A percentile compares a stretch with the other conserved stretches of the same genome.
phyloP scores from a whole-genome alignment of 2,329 filamentous ascomycete species.

The Penicillium brevicompactum region DNA sequence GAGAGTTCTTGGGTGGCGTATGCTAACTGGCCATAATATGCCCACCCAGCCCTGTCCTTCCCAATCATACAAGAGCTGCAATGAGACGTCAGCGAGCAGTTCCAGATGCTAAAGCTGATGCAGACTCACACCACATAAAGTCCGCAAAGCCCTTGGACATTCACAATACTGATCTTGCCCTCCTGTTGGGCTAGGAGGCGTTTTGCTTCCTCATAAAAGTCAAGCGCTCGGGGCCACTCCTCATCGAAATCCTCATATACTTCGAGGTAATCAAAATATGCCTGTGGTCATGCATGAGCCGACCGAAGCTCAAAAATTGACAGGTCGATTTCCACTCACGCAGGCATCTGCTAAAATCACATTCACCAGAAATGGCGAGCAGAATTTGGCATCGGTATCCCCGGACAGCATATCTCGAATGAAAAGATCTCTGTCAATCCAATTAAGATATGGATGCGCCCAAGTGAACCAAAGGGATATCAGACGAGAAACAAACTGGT shows the following conservation, averaged over 20 bases:
- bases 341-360: constrained; percentile 35
- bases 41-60: constrained; percentile 34
- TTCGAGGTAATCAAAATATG: constrained; percentile 31
- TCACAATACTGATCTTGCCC: constrained; percentile 31
- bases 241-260: constrained; percentile 22
- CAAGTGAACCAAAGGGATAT: constrained; percentile 36
- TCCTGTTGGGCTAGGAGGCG: constrained; percentile 32
- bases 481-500: constrained; percentile 35
- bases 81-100: not conserved
- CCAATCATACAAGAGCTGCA: constrained; percentile 34
- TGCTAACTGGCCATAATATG: constrained; percentile 30
- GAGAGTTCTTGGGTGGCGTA: constrained; percentile 28
- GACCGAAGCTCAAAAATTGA: not conserved
- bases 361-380: constrained; percentile 41
- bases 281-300: constrained; percentile 16
- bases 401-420: constrained; percentile 37
- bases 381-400: constrained; percentile 28
- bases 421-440: constrained; percentile 37
- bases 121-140: constrained; percentile 32
- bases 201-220: constrained; percentile 40
- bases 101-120: not conserved
- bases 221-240: constrained; percentile 25
- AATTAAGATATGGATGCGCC: constrained; percentile 34
- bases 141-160: constrained; percentile 34
- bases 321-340: constrained; percentile 18